A percentile compares a stretch with the other conserved stretches of the same genome.
phyloP scores from a whole-genome alignment of 2,329 filamentous ascomycete genomes.

The Exophiala alcalophila region DNA sequence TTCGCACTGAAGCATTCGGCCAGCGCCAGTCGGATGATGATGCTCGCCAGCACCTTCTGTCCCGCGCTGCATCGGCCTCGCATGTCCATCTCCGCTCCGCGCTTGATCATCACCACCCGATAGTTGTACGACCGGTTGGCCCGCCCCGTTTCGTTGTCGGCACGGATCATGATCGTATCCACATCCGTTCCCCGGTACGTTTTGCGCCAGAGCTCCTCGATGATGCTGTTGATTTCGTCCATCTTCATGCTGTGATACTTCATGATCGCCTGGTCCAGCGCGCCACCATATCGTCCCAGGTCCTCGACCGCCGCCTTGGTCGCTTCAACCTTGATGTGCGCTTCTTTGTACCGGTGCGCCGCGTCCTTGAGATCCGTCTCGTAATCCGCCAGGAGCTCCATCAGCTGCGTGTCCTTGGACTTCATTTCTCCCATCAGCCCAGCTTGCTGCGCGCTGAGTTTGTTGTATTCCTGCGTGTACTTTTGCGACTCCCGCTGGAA shows the following conservation, averaged over 20 bases:
- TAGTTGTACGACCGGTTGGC: slow-evolving; percentile 91
- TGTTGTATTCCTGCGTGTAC: slow-evolving; percentile 66
- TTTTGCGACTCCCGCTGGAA: slow-evolving; percentile 67
- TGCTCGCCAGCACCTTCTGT: slow-evolving; percentile 92
- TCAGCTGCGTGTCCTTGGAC: slow-evolving; percentile 78
- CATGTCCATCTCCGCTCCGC: slow-evolving; percentile 99
- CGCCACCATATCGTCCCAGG: slow-evolving; percentile 73
- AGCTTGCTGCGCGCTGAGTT: slow-evolving; percentile 68
- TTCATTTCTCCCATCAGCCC: slow-evolving; percentile 74
- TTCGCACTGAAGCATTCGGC: slow-evolving; percentile 96
- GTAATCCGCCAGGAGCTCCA: slow-evolving; percentile 72
- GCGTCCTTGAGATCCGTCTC: slow-evolving; percentile 84
- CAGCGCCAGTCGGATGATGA: slow-evolving; percentile 93
- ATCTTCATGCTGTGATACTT: slow-evolving; percentile 95
- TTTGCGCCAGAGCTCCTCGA: slow-evolving; percentile 92
- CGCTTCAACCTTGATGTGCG: slow-evolving; percentile 84
- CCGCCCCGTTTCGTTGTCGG: slow-evolving; percentile 67
- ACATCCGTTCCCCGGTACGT: slow-evolving; percentile 98
- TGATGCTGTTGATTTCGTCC: slow-evolving; percentile 94
- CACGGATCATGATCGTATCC: slow-evolving; percentile 91
- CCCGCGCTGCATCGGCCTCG: slow-evolving; percentile 93
- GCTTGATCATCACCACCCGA: slow-evolving; percentile 95
- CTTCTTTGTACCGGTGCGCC: slow-evolving; percentile 74
- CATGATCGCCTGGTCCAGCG: slow-evolving; percentile 95
- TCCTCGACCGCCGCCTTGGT: slow-evolving; percentile 93